Percentiles rank a stretch among this genome's conserved stretches.
Evolutionary conservation across 176 grass and related monocot genomes (phyloP).

Genomic region (bread wheat (Triticum aestivum)): IWGSC_CS_RefSeq_v2.1 NC_057805.1:91575577-91576076

Average conservation of each 20-base stretch:
- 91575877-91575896: neutral
- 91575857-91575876: neutral
- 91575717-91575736: neutral
- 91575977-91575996: neutral
- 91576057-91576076: neutral
- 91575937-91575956: neutral
- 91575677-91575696: neutral
- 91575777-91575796: neutral
- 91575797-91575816: neutral
- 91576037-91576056: neutral
- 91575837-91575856: conserved; percentile 1
- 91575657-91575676: neutral
- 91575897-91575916: neutral
- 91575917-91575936: neutral
- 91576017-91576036: neutral
- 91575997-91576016: neutral
- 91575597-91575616: neutral
- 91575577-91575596: neutral
- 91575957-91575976: conserved; percentile 5
- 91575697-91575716: neutral
- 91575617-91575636: neutral
- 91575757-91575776: neutral
- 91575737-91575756: neutral
- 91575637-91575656: neutral
- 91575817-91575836: neutral